These are phyloP conservation scores for Danielia oregonensis DNA, from an alignment of 805 yeast genomes.

Conservation along the genomic window DNA sequence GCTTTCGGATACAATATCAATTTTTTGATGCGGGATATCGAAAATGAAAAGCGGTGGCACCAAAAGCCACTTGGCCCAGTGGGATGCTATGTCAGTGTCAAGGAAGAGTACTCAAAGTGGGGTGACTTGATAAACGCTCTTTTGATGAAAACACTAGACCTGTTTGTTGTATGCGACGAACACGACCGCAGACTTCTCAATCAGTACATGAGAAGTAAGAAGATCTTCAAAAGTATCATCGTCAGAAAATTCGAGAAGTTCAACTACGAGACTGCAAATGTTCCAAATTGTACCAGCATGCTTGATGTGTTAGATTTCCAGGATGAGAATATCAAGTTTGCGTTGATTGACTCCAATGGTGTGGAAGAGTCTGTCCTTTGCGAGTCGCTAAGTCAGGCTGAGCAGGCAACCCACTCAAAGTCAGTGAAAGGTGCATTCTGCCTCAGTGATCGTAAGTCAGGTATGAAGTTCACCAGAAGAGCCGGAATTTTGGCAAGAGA, in stretches of 20 bases:
- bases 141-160: constrained; percentile 46
- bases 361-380: constrained; percentile 60
- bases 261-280: constrained; percentile 45
- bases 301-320: constrained; percentile 58
- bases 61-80: constrained; percentile 75
- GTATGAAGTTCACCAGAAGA: constrained; percentile 35
- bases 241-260: constrained; percentile 57
- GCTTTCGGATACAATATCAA: constrained; percentile 51
- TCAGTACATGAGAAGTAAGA: constrained; percentile 31
- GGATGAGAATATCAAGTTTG: constrained; percentile 51
- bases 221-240: constrained; percentile 39
- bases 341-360: constrained; percentile 58
- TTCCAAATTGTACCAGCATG: constrained; percentile 42
- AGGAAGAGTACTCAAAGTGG: constrained; percentile 54
- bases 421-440: constrained; percentile 37
- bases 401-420: constrained; percentile 23
- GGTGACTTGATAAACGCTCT: constrained; percentile 54
- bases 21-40: constrained; percentile 36
- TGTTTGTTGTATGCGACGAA: constrained; percentile 65
- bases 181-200: constrained; percentile 48
- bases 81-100: constrained; percentile 59
- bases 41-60: constrained; percentile 29
- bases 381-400: constrained; percentile 50
- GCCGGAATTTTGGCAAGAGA: constrained; percentile 48
- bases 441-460: constrained; percentile 42